phyloP scores from a whole-genome alignment of 331 rosid genomes.

The Ulmus americana region DNA sequence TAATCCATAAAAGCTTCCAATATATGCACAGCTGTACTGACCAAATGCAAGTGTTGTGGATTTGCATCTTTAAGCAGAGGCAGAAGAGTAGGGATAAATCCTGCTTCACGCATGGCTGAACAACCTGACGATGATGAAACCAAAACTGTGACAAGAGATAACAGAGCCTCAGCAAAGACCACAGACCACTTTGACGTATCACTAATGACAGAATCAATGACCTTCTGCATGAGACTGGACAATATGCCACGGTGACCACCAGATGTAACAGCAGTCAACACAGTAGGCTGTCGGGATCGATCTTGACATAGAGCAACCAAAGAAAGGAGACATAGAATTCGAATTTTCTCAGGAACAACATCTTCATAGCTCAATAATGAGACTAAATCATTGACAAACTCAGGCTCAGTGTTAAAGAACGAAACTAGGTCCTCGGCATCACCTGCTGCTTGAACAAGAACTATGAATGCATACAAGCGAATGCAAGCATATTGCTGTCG shows the following conservation, averaged over 20 bases:
- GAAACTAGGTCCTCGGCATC: constrained; percentile 79
- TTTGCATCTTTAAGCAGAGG: constrained; percentile 87
- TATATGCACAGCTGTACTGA: constrained; percentile 84
- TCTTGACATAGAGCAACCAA: constrained; percentile 95
- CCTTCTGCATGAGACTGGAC: constrained; percentile 92
- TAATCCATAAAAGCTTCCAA: constrained; percentile 97
- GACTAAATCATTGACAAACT: constrained; percentile 86
- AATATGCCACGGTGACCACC: constrained; percentile 97
- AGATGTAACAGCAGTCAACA: constrained; percentile 81
- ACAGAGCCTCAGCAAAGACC: constrained; percentile 85
- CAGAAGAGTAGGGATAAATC: constrained; percentile 86
- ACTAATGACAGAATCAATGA: constrained; percentile 63
- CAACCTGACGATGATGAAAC: constrained; percentile 95
- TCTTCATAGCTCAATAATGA: constrained; percentile 81
- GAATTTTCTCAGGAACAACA: constrained; percentile 66
- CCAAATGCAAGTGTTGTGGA: constrained; percentile 91
- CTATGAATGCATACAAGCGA: constrained; percentile 85
- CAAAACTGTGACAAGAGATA: constrained; percentile 81
- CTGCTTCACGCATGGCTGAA: constrained; percentile 94
- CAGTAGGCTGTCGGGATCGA: constrained; percentile 76
- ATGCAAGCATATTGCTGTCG: constrained; percentile 87
- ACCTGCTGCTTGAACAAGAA: constrained; percentile 83
- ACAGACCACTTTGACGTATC: constrained; percentile 71
- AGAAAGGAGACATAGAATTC: constrained; percentile 72
- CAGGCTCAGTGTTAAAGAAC: constrained; percentile 93